These are phyloP conservation scores for Yamadazyma kanchanaburiensis DNA, from an alignment of 1,139 yeast species.

Conservation along the genomic window DNA sequence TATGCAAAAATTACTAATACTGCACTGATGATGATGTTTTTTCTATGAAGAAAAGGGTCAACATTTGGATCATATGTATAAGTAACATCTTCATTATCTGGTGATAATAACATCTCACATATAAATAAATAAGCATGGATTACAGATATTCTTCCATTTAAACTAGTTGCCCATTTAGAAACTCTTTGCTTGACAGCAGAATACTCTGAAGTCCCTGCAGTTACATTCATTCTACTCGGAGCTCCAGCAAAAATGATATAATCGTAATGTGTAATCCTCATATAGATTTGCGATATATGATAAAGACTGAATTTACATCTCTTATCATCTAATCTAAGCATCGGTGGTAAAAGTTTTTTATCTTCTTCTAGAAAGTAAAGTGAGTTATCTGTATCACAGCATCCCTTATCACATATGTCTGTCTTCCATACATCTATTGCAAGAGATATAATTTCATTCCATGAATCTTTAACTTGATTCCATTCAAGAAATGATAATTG, in stretches of 20 bases:
- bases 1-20: constrained; percentile 59
- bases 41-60: constrained; percentile 55
- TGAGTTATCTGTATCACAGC: constrained; percentile 23
- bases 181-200: constrained; percentile 46
- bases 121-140: constrained; percentile 57
- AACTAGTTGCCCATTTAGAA: constrained; percentile 38
- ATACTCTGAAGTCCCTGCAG: constrained; percentile 50
- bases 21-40: constrained; percentile 52
- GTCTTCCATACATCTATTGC: constrained; percentile 60
- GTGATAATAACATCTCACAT: constrained; percentile 54
- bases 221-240: constrained; percentile 72
- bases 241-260: constrained; percentile 74
- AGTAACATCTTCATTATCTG: constrained; percentile 29
- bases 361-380: constrained; percentile 9
- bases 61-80: constrained; percentile 42
- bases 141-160: constrained; percentile 32
- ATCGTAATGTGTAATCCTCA: constrained; percentile 66
- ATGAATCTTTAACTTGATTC: constrained; percentile 37
- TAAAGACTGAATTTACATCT: constrained; percentile 53
- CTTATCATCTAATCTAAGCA: constrained; percentile 23
- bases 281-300: constrained; percentile 65
- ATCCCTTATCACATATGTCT: constrained; percentile 26
- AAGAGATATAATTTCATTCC: constrained; percentile 61
- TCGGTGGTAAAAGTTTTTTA: constrained; percentile 16
- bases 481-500: constrained; percentile 41